These are phyloP conservation scores for Rickenella mellea DNA, from an alignment of 768 basidiomycete species.

Conservation along the genomic window DNA sequence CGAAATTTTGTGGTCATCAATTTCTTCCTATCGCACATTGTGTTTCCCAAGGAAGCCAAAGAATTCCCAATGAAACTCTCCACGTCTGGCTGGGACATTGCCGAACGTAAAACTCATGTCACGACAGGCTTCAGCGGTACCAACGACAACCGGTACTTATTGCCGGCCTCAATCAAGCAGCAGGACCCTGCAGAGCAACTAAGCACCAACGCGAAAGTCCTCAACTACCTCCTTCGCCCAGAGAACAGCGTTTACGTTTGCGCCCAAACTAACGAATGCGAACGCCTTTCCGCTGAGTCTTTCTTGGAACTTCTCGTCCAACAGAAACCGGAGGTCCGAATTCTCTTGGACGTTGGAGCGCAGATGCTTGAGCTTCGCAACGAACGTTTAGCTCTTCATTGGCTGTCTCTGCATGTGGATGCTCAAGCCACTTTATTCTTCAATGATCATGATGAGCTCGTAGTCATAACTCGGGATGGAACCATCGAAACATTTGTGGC, in stretches of 20 bases:
- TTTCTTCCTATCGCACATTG: conserved; percentile 35
- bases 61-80: conserved; percentile 38
- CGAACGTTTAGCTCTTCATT: conserved; percentile 25
- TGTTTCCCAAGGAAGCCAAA: conserved; percentile 42
- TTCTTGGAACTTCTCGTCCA: conserved; percentile 24
- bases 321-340: conserved; percentile 29
- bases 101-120: conserved; percentile 22
- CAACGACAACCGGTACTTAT: conserved; percentile 31
- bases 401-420: conserved; percentile 27
- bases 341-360: conserved; percentile 47
- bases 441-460: conserved; percentile 25
- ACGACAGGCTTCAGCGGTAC: conserved; percentile 50
- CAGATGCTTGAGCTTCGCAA: conserved; percentile 46
- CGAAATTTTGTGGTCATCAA: conserved; percentile 30
- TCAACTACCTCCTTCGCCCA: conserved; percentile 13
- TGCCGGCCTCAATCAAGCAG: conserved; percentile 27
- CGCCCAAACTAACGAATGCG: conserved; percentile 13
- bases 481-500: conserved; percentile 23
- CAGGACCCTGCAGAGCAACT: conserved; percentile 27
- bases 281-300: conserved; percentile 12
- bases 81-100: conserved; percentile 46
- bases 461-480: conserved; percentile 27
- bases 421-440: conserved; percentile 35
- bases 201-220: conserved; percentile 36
- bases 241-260: conserved; percentile 14